Base-by-base conservation (phyloP, 2,329 filamentous ascomycete genomes). In the Pestalotiopsis fici region DNA sequence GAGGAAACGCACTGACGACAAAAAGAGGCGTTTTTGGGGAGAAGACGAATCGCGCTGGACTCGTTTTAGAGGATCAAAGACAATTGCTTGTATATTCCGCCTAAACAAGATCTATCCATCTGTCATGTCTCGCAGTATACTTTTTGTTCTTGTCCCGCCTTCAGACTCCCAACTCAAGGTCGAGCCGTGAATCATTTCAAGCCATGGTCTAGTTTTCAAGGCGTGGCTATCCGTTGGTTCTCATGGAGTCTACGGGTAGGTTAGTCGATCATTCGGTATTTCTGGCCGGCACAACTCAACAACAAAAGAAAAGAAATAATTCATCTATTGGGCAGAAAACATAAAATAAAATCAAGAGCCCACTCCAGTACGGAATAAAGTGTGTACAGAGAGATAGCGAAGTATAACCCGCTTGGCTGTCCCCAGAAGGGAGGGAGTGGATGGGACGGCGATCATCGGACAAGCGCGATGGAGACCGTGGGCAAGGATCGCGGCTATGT, bases 381-480 rank as follows among this genome's bases (percentile, higher is more conserved):
- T 35, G 31, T 35, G 31, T 35, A 35, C 31, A 35, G 31, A 66
- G 39, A 54, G 64, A 66, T 61, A 66, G 64, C 64, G 56, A 66
- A 61, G 21, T 28, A 66, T 61, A 61, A 31, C 64, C 64, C 27
- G 39, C 55, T 63, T 15, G 31, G 15, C 23, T n/a, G n/a, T 18
- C 43, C 43, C 23, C 60, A 28, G 37, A 13, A n/a, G 31, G 35
- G 21, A 25, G 13, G 23, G 27, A 35, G 31, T 35, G 6, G 31
- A 35, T 35, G 31, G 31, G 23, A 35, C 69, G 69, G 68, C 69
- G 73, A 76, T 76, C 75, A 74, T 75, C 73, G 74, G 74, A 74
- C 75, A 74, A 71, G 72, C 70, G 70, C 69, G 69, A 74, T 73
- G 72, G 72, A 70, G 71, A 56, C 69, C 68, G 63, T 23, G 72